phyloP scores from a whole-genome alignment of 352 stramenopile genomes.

The Phytophthora sp. region DNA sequence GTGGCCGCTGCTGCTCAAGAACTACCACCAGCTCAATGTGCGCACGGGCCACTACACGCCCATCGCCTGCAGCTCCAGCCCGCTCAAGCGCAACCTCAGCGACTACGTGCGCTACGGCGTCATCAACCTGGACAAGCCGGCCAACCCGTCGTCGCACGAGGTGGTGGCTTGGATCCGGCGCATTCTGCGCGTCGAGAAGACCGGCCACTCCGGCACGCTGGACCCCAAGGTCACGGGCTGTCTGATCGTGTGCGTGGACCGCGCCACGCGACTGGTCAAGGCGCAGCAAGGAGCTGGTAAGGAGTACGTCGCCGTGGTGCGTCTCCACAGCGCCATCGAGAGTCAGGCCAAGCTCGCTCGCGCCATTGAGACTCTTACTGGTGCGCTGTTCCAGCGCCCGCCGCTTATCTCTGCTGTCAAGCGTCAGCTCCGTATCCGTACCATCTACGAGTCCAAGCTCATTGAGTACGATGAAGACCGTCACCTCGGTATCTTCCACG shows the following conservation, averaged over 20 bases:
- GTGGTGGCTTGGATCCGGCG: conserved; percentile 99
- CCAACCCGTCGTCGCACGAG: conserved; percentile 99
- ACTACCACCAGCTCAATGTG: conserved; percentile 99
- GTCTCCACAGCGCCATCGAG: conserved; percentile 97
- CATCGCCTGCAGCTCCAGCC: conserved; percentile 96
- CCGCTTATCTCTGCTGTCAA: conserved; percentile 99
- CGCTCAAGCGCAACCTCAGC: conserved; percentile 96
- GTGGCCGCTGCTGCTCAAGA: conserved; percentile 99
- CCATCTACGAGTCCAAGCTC: conserved; percentile 99
- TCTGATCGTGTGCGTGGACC: conserved; percentile 99
- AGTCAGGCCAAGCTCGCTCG: conserved; percentile 91
- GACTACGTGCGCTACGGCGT: conserved; percentile 99
- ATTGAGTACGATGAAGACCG: conserved; percentile 99
- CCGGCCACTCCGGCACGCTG: conserved; percentile 98
- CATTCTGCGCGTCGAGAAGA: conserved; percentile 99
- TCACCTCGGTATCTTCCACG: conserved; percentile 98
- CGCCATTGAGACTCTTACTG: conserved; percentile 99
- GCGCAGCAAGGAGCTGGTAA: conserved; percentile 97
- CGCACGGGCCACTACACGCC: conserved; percentile 99
- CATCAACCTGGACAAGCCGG: conserved; percentile 99
- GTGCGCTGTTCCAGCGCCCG: conserved; percentile 99
- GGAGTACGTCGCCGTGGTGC: conserved; percentile 99
- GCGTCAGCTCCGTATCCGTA: conserved; percentile 99
- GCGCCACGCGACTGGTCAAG: conserved; percentile 94
- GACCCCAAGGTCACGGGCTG: conserved; percentile 99